Percentiles rank a stretch among this genome's conserved stretches.
phyloP scores from a whole-genome alignment of 1,284 basidiomycete genomes.

The Ganoderma sinense region DNA sequence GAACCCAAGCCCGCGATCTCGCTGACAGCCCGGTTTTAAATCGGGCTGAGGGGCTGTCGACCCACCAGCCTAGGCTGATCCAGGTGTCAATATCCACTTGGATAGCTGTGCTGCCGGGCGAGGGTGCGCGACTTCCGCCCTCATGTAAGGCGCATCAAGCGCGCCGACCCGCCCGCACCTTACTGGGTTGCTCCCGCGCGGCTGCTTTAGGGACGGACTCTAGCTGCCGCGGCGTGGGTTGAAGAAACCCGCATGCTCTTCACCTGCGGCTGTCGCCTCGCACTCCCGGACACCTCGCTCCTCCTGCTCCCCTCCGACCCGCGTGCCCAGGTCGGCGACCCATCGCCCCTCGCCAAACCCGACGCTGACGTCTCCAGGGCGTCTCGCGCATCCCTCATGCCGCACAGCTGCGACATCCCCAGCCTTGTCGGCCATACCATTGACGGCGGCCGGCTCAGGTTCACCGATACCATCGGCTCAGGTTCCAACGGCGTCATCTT shows the following conservation, averaged over 20 bases:
- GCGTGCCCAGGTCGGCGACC: constrained; percentile 3
- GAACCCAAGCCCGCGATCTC: background rate
- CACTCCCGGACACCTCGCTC: background rate
- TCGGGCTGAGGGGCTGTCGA: constrained; percentile 2
- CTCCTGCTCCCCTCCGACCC: background rate
- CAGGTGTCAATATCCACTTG: background rate
- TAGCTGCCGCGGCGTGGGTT: background rate
- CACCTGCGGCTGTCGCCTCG: background rate
- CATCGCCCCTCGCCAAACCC: background rate
- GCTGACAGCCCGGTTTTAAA: background rate
- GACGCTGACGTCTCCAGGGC: background rate
- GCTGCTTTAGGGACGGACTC: background rate
- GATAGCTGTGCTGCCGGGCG: constrained; percentile 4
- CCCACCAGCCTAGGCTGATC: constrained; percentile 1
- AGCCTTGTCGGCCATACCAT: constrained; percentile 67
- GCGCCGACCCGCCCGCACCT: constrained; percentile 13
- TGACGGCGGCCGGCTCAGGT: constrained; percentile 79
- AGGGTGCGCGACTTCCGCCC: constrained; percentile 16
- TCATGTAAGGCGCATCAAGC: constrained; percentile 17
- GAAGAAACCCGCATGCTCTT: constrained; percentile 6
- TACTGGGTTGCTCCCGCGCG: constrained; percentile 10
- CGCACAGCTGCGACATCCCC: constrained; percentile 28
- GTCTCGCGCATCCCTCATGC: constrained; percentile 16
- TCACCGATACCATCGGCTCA: constrained; percentile 85
- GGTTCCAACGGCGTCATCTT: constrained; percentile 96